Percentiles rank a stretch among this genome's conserved stretches.
phyloP scores from a whole-genome alignment of 2,329 filamentous ascomycete genomes.

The Claviceps humidiphila region DNA sequence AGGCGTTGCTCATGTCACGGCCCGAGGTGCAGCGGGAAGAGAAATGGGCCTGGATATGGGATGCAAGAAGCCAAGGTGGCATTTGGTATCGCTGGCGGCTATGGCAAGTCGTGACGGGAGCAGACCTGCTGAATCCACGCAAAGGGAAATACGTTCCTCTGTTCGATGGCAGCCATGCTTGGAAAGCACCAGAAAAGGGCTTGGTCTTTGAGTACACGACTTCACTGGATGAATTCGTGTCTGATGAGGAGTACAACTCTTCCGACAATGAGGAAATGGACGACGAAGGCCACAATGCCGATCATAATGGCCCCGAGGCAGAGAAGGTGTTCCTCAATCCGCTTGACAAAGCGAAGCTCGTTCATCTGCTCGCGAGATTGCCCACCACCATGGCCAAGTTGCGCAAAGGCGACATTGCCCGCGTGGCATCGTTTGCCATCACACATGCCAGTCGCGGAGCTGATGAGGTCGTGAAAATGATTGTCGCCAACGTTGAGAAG shows the following conservation, averaged over 20 bases:
- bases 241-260: constrained; percentile 74
- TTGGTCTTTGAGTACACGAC: constrained; percentile 75
- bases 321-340: constrained; percentile 64
- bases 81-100: constrained; percentile 89
- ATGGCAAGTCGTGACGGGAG: constrained; percentile 71
- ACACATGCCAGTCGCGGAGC: constrained; percentile 73
- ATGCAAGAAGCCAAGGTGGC: constrained; percentile 63
- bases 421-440: constrained; percentile 79
- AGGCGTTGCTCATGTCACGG: constrained; percentile 80
- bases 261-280: constrained; percentile 68
- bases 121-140: constrained; percentile 26
- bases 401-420: constrained; percentile 72
- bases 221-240: constrained; percentile 63
- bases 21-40: constrained; percentile 74
- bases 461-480: constrained; percentile 82
- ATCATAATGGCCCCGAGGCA: constrained; percentile 29
- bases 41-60: constrained; percentile 90
- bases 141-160: constrained; percentile 46
- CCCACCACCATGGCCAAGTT: constrained; percentile 63
- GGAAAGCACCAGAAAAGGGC: constrained; percentile 57
- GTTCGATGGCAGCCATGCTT: constrained; percentile 65
- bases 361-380: constrained; percentile 70
- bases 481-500: constrained; percentile 66
- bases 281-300: constrained; percentile 38
- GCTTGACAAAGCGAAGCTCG: constrained; percentile 69